Percentiles rank a stretch among this genome's conserved stretches.
Conservation (phyloP, 2,329 filamentous ascomycete genomes). For the Aspergillaceae sp. region DNA sequence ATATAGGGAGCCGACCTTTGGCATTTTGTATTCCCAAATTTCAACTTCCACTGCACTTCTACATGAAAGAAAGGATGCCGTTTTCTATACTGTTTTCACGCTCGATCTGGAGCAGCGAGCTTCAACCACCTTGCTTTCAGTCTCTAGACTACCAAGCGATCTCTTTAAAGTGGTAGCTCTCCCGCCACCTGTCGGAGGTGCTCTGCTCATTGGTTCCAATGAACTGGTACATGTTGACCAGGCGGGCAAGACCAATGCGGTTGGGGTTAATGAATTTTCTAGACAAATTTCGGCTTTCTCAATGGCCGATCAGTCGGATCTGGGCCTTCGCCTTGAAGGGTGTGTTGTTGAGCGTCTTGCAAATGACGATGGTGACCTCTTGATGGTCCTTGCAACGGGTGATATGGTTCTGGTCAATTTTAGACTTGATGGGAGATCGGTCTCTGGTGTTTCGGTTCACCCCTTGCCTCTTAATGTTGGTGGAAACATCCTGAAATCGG, state of each 20-base stretch:
- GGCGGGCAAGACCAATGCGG: constrained; percentile 83
- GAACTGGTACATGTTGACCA: constrained; percentile 94
- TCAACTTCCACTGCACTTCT: constrained; percentile 65
- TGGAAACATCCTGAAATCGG: constrained; percentile 52
- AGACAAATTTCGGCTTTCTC: constrained; percentile 74
- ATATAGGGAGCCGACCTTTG: constrained; percentile 95
- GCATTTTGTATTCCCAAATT: constrained; percentile 73
- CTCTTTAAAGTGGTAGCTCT: constrained; percentile 74
- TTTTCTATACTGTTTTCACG: constrained; percentile 91
- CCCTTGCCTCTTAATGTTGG: constrained; percentile 55
- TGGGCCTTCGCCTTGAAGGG: constrained; percentile 71
- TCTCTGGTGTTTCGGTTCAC: constrained; percentile 74
- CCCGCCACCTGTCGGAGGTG: constrained; percentile 78
- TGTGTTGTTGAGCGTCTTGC: constrained; percentile 70
- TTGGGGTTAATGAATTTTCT: constrained; percentile 86
- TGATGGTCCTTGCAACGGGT: constrained; percentile 73
- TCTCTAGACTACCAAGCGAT: constrained; percentile 77
- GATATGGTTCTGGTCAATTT: constrained; percentile 69
- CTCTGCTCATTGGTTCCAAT: constrained; percentile 76
- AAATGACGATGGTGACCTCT: constrained; percentile 67
- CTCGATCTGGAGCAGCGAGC: constrained; percentile 87
- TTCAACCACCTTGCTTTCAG: constrained; percentile 84
- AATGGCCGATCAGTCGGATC: constrained; percentile 74
- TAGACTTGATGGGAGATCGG: constrained; percentile 78
- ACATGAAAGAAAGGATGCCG: constrained; percentile 68